Evolutionary conservation across 768 basidiomycete species (phyloP).

Genomic region (Termitomyces sp.): DNA sequence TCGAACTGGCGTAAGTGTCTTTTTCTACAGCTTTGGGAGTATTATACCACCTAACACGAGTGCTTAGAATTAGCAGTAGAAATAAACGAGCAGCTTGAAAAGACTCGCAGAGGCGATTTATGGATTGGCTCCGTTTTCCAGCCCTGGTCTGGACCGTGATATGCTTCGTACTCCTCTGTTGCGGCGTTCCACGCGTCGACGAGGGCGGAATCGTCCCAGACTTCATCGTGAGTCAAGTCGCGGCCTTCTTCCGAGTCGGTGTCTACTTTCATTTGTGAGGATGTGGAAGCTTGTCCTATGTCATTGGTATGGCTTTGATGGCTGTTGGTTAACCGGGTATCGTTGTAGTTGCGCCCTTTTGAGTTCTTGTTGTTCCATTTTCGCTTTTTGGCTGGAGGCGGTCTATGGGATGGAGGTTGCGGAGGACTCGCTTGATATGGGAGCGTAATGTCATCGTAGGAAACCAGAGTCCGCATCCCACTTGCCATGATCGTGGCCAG

Average conservation of each 20-base stretch:
- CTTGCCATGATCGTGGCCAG: conserved; percentile 2
- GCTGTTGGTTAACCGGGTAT: conserved; percentile 11
- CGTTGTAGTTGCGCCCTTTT: conserved; percentile 18
- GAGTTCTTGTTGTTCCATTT: conserved; percentile 36
- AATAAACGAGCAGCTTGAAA: not conserved
- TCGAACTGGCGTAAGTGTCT: not conserved
- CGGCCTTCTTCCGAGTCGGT: conserved; percentile 41
- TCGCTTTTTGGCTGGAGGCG: conserved; percentile 50
- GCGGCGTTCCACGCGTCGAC: conserved; percentile 84
- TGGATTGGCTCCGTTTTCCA: conserved; percentile 72
- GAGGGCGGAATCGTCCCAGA: conserved; percentile 84
- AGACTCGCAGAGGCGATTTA: conserved; percentile 66
- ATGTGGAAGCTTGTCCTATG: conserved; percentile 13
- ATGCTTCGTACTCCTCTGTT: conserved; percentile 71
- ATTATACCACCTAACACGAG: conserved; percentile 67
- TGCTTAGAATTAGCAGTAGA: not conserved
- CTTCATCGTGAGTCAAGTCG: conserved; percentile 63
- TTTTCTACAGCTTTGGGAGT: conserved; percentile 29
- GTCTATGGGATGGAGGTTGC: conserved; percentile 13
- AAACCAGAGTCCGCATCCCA: conserved; percentile 37
- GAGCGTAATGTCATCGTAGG: conserved; percentile 59
- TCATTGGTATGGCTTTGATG: not conserved
- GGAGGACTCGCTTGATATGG: conserved; percentile 27
- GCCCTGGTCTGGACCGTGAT: conserved; percentile 59
- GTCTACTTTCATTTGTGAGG: conserved; percentile 1